Percentiles rank a stretch among this genome's conserved stretches.
Conservation (phyloP, 1,139 yeast species). For the Hemisphaericaspora subhashii region DNA sequence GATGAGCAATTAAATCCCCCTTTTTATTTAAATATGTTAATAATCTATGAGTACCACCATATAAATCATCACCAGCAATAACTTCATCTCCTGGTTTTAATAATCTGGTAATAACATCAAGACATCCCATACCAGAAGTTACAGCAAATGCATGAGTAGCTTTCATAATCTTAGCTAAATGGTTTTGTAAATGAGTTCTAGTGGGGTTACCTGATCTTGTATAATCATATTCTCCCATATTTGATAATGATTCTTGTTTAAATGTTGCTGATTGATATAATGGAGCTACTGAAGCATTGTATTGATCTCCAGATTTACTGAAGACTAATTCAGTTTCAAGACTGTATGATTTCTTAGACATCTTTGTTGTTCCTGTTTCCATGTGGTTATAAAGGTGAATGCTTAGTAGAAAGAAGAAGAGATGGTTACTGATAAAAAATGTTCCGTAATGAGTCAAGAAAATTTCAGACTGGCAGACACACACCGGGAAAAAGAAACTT, state of each 20-base stretch:
- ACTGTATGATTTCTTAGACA: slow-evolving; percentile 37
- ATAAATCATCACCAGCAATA: slow-evolving; percentile 88
- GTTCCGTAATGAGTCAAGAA: not conserved
- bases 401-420: not conserved
- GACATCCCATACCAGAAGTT: slow-evolving; percentile 89
- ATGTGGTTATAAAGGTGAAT: not conserved
- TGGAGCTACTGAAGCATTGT: slow-evolving; percentile 84
- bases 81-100: slow-evolving; percentile 80
- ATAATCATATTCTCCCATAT: slow-evolving; percentile 86
- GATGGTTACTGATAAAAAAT: no score
- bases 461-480: not conserved
- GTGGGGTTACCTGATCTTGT: slow-evolving; percentile 96
- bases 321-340: slow-evolving; percentile 77
- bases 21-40: slow-evolving; percentile 69
- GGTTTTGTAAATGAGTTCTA: slow-evolving; percentile 74
- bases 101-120: slow-evolving; percentile 77
- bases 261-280: slow-evolving; percentile 92
- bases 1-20: slow-evolving; percentile 69
- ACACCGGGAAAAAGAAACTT: not conserved
- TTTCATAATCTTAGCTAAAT: slow-evolving; percentile 72
- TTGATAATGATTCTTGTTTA: slow-evolving; percentile 72
- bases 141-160: slow-evolving; percentile 78
- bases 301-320: slow-evolving; percentile 65
- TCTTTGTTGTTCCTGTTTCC: no score
- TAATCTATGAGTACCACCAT: slow-evolving; percentile 89